Conservation (phyloP, 1,284 basidiomycete species). For the Rhodotorula sp. region DNA sequence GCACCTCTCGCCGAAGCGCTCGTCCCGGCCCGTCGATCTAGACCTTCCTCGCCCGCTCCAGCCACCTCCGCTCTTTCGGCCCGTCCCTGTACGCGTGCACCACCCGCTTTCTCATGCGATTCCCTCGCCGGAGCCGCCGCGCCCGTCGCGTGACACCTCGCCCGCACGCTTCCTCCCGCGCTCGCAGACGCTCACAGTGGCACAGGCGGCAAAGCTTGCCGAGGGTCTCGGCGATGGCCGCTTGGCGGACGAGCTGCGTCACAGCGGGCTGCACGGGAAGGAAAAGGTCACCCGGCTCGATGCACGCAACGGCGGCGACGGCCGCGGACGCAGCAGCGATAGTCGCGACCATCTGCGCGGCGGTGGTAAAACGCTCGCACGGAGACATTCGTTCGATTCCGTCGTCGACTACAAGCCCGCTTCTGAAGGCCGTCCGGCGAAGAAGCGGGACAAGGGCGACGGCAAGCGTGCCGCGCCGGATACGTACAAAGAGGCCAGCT, state of each 20-base stretch:
- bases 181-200: constrained; percentile 9
- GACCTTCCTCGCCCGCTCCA: too few relatives aligned
- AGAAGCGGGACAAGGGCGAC: background rate
- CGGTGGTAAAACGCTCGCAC: background rate
- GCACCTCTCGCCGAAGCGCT: too few relatives aligned
- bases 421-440: background rate
- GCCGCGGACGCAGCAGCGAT: background rate
- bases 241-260: background rate
- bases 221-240: background rate
- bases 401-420: constrained; percentile 6
- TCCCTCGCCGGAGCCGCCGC: background rate
- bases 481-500: too few relatives aligned
- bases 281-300: constrained; percentile 5
- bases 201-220: constrained; percentile 8
- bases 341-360: too few relatives aligned
- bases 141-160: background rate
- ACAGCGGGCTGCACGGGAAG: constrained; percentile 1
- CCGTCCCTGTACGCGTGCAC: too few relatives aligned
- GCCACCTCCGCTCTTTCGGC: too few relatives aligned
- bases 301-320: background rate
- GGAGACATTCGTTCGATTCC: constrained; percentile 10
- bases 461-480: too few relatives aligned
- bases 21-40: too few relatives aligned
- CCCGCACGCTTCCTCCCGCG: background rate
- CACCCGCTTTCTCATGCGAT: too few relatives aligned